phyloP scores from a whole-genome alignment of 306 rosid species.

The Malus domestica region DNA sequence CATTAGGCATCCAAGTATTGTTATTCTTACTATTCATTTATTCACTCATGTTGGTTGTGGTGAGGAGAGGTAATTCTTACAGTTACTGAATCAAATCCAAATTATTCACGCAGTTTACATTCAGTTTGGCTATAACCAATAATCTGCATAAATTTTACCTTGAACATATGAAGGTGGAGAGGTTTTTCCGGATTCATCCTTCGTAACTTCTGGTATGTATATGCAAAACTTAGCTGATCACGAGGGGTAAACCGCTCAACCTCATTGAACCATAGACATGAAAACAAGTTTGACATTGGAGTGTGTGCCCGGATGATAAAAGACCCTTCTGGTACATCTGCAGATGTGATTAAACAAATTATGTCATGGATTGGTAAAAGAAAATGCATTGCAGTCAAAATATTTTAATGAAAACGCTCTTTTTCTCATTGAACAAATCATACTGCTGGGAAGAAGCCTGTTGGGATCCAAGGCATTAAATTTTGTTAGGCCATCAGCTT shows the following conservation, averaged over 20 bases:
- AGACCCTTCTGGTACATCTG: slow-evolving; percentile 96
- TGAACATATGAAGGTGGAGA: slow-evolving; percentile 84
- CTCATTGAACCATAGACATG: slow-evolving; percentile 97
- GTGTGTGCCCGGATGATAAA: slow-evolving; percentile 92
- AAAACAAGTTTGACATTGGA: slow-evolving; percentile 89
- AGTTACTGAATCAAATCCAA: not conserved
- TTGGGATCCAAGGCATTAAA: slow-evolving; percentile 63
- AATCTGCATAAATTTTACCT: slow-evolving; percentile 45
- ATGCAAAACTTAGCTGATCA: slow-evolving; percentile 93
- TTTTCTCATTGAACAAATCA: slow-evolving; percentile 13
- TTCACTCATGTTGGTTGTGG: not conserved
- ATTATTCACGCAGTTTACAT: slow-evolving; percentile 1
- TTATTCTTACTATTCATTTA: not conserved
- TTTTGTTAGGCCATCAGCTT: slow-evolving; percentile 67
- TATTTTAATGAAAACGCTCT: not conserved
- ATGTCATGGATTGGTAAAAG: not conserved
- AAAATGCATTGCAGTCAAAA: slow-evolving; percentile 1
- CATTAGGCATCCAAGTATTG: not conserved
- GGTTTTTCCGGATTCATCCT: slow-evolving; percentile 85
- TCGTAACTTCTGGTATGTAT: slow-evolving; percentile 84
- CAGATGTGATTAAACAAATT: slow-evolving; percentile 3
- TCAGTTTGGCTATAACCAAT: slow-evolving; percentile 1
- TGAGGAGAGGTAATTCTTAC: not conserved
- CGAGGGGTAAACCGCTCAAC: slow-evolving; percentile 93
- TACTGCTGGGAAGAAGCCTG: slow-evolving; percentile 89